Evolutionary conservation across 805 yeast species (phyloP).

Genomic region (Monosporozyma aquatica): DNA sequence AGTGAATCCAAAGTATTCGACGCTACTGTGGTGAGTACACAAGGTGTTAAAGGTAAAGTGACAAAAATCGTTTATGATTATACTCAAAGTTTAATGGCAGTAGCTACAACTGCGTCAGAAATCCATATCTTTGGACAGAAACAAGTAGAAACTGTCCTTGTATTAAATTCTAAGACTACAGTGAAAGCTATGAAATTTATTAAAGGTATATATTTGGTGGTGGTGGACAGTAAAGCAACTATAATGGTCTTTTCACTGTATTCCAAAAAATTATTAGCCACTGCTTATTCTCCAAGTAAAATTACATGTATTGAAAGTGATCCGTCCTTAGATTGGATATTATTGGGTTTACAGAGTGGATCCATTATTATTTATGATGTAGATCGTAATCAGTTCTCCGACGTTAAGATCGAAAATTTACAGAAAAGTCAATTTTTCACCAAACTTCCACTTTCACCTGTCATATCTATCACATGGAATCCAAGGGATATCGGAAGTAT

Average conservation of each 20-base stretch:
- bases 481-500: conserved; percentile 83
- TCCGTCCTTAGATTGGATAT: conserved; percentile 81
- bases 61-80: conserved; percentile 75
- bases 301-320: conserved; percentile 69
- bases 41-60: conserved; percentile 59
- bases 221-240: conserved; percentile 51
- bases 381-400: conserved; percentile 63
- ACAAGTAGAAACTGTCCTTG: conserved; percentile 61
- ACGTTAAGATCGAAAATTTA: conserved; percentile 57
- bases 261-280: conserved; percentile 49
- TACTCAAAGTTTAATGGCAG: conserved; percentile 75
- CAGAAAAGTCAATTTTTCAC: conserved; percentile 54
- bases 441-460: conserved; percentile 52
- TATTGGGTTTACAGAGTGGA: conserved; percentile 76
- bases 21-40: conserved; percentile 30
- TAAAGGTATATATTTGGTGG: conserved; percentile 74
- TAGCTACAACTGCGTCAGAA: conserved; percentile 60
- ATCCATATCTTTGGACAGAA: conserved; percentile 82
- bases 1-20: conserved; percentile 25
- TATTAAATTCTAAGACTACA: conserved; percentile 40
- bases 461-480: conserved; percentile 61
- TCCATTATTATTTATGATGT: conserved; percentile 64
- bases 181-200: conserved; percentile 56
- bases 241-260: conserved; percentile 64
- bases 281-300: conserved; percentile 53